Evolutionary conservation across 208 protist genomes (phyloP).

Genomic region (Trichomonas vaginalis): DNA sequence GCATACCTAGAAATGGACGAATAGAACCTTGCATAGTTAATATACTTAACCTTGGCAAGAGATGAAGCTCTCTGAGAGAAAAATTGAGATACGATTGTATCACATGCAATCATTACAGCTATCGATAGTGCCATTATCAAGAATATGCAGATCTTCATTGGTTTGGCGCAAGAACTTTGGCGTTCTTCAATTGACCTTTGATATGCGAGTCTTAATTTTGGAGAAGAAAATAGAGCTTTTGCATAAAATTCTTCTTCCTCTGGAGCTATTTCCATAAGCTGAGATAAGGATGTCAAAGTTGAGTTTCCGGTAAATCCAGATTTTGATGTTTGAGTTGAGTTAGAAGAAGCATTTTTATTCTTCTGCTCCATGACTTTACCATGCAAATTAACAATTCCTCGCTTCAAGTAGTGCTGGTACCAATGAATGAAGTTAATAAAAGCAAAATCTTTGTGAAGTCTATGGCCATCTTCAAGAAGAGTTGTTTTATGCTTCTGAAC

Average conservation of each 20-base stretch:
- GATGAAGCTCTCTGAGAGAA: background rate
- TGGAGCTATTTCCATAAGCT: background rate
- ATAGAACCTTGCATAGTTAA: background rate
- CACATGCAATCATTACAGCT: background rate
- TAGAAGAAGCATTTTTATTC: background rate
- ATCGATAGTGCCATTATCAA: background rate
- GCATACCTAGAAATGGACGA: background rate
- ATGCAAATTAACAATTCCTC: background rate
- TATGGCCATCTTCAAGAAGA: background rate
- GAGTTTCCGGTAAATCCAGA: background rate
- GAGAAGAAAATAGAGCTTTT: background rate
- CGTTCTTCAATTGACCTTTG: background rate
- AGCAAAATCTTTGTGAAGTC: background rate
- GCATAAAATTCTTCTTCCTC: background rate
- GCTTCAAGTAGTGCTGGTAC: background rate
- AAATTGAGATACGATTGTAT: background rate
- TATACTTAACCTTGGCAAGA: background rate
- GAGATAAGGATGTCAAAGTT: background rate
- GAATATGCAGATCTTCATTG: background rate
- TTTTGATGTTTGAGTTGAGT: background rate
- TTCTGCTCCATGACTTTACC: background rate
- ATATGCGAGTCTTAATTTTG: background rate
- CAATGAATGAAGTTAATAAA: background rate
- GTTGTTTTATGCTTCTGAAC: background rate
- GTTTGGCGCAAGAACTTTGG: background rate